Percentiles rank a stretch among this genome's conserved stretches.
phyloP scores from a whole-genome alignment of 805 yeast species.

The Candida qinlingensis region DNA sequence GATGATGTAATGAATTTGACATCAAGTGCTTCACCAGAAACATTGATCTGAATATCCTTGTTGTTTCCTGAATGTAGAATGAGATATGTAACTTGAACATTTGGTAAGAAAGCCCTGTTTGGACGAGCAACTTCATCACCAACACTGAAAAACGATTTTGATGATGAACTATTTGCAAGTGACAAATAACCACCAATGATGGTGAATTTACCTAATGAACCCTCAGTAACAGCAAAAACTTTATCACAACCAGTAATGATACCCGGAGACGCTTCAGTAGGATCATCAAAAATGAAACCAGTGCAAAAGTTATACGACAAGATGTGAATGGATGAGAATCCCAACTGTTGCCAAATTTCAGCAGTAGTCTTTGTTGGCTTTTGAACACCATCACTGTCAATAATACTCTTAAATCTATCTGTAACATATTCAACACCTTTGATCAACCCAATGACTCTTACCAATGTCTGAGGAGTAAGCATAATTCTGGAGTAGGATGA shows the following conservation, averaged over 20 bases:
- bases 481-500: conserved; percentile 56
- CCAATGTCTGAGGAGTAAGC: conserved; percentile 46
- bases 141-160: conserved; percentile 43
- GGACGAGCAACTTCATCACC: conserved; percentile 41
- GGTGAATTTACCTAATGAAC: conserved; percentile 59
- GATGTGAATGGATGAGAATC: conserved; percentile 46
- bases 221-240: conserved; percentile 60
- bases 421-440: conserved; percentile 6
- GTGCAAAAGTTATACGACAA: conserved; percentile 61
- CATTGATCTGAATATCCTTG: conserved; percentile 40
- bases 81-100: conserved; percentile 52
- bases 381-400: background rate
- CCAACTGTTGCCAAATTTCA: conserved; percentile 6
- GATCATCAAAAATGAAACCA: conserved; percentile 70
- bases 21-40: conserved; percentile 67
- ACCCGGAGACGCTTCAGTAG: conserved; percentile 49
- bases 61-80: conserved; percentile 22
- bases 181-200: conserved; percentile 66
- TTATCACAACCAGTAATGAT: conserved; percentile 73
- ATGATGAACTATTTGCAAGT: conserved; percentile 56
- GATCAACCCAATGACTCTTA: conserved; percentile 23
- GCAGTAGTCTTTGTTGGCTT: background rate
- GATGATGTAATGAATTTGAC: conserved; percentile 57
- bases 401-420: background rate
- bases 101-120: conserved; percentile 65